These are phyloP conservation scores for Apium graveolens DNA, from an alignment of 129 eudicot genomes.

Conservation along the genomic window DNA sequence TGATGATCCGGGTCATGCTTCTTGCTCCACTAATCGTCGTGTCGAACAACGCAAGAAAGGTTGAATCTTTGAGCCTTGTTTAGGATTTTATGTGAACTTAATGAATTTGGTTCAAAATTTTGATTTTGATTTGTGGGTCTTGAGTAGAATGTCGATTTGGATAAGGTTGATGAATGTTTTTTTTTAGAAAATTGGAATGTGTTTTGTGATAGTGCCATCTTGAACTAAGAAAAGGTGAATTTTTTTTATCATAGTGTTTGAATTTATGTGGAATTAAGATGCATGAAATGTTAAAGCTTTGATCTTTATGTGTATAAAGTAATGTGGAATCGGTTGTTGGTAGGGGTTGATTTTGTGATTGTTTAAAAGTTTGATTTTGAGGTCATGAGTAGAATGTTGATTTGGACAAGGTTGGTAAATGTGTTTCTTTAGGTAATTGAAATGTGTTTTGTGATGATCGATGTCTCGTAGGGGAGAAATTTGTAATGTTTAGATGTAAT, in stretches of 20 bases:
- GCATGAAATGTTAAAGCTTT: neutral
- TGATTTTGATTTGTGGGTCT: neutral
- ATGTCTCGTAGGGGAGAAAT: no score
- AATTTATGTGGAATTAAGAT: neutral
- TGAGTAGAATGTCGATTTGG: constrained; percentile 7
- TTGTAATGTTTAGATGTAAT: no score
- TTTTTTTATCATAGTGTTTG: neutral
- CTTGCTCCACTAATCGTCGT: constrained; percentile 56
- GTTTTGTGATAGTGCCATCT: no score
- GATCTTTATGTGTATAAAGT: neutral
- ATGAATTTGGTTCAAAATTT: no score
- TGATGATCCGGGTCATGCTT: constrained; percentile 61
- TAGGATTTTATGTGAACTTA: neutral
- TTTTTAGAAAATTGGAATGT: no score
- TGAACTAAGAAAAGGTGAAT: neutral
- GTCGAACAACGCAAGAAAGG: constrained; percentile 67
- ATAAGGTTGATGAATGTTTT: neutral
- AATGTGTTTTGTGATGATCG: no score
- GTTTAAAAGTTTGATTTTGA: no score
- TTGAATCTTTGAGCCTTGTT: constrained; percentile 2
- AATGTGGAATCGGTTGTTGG: neutral
- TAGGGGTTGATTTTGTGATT: no score
- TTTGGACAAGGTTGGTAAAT: neutral
- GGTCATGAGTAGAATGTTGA: constrained; percentile 9
- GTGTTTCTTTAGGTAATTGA: no score